A percentile compares a stretch with the other conserved stretches of the same genome.
Evolutionary conservation across 768 basidiomycete genomes (phyloP).

Genomic region (Psilocybe azurescens): DNA sequence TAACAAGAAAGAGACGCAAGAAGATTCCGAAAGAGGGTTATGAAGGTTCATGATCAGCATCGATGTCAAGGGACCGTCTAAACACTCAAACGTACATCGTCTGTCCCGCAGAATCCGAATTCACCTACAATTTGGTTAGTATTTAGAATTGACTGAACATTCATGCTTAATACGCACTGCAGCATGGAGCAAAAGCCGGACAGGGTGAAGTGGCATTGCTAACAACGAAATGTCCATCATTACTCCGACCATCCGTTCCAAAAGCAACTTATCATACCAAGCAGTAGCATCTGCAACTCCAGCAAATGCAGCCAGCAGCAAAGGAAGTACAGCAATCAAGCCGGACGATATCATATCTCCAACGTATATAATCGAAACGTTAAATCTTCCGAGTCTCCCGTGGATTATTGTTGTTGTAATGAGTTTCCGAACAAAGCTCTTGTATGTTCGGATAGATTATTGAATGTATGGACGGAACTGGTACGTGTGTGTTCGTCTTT

Average conservation of each 20-base stretch:
- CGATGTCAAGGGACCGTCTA: background rate
- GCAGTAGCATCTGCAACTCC: constrained; percentile 26
- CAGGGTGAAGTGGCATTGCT: constrained; percentile 53
- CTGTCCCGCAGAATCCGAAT: constrained; percentile 59
- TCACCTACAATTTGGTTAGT: constrained; percentile 40
- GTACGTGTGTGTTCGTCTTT: background rate
- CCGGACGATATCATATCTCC: constrained; percentile 21
- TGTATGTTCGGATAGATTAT: background rate
- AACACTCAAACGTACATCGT: constrained; percentile 36
- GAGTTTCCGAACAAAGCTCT: too few relatives aligned
- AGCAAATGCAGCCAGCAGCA: constrained; percentile 27
- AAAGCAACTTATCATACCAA: constrained; percentile 21
- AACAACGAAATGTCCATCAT: background rate
- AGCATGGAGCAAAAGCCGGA: constrained; percentile 52
- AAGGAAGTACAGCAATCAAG: constrained; percentile 21
- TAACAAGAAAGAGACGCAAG: background rate
- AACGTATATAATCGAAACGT: background rate
- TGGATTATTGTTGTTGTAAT: too few relatives aligned
- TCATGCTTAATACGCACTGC: constrained; percentile 42
- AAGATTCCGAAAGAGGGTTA: background rate
- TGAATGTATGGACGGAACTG: background rate
- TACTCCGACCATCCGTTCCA: background rate
- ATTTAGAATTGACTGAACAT: background rate
- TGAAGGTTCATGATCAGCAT: background rate
- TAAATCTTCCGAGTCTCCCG: too few relatives aligned